These are phyloP conservation scores for Dioscorea cayenensis DNA, from an alignment of 116 monocot species.

Conservation along the genomic window DNA sequence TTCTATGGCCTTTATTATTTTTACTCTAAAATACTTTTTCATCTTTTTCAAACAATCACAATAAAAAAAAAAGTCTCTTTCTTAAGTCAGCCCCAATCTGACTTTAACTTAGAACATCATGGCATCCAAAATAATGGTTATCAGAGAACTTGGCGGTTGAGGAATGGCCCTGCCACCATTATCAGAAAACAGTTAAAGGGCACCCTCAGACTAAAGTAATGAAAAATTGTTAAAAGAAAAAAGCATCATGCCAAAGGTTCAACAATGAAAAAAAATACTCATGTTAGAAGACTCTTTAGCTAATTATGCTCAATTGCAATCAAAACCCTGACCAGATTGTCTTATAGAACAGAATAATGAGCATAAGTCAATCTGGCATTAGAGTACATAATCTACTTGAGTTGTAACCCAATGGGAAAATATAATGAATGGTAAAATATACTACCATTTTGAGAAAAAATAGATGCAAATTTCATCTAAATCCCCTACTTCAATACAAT, in stretches of 20 bases:
- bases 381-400: too few relatives aligned
- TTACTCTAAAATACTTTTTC: conserved; percentile 13
- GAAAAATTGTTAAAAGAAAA: background rate
- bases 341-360: too few relatives aligned
- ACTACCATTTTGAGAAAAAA: too few relatives aligned
- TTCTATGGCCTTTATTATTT: conserved; percentile 9
- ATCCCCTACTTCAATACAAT: too few relatives aligned
- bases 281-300: background rate
- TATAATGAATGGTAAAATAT: too few relatives aligned
- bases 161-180: conserved; percentile 54
- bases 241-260: background rate
- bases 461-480: too few relatives aligned
- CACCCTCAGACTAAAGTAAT: background rate
- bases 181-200: conserved; percentile 36
- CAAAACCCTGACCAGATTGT: too few relatives aligned
- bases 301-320: too few relatives aligned
- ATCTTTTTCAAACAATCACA: conserved; percentile 10
- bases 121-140: conserved; percentile 29
- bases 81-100: conserved; percentile 1
- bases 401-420: too few relatives aligned
- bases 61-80: background rate
- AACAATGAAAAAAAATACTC: background rate
- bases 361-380: too few relatives aligned
- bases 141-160: conserved; percentile 35
- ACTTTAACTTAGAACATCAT: conserved; percentile 23